These are phyloP conservation scores for Lophiotrema nucula DNA, from an alignment of 495 filamentous ascomycete genomes.

Conservation along the genomic window DNA sequence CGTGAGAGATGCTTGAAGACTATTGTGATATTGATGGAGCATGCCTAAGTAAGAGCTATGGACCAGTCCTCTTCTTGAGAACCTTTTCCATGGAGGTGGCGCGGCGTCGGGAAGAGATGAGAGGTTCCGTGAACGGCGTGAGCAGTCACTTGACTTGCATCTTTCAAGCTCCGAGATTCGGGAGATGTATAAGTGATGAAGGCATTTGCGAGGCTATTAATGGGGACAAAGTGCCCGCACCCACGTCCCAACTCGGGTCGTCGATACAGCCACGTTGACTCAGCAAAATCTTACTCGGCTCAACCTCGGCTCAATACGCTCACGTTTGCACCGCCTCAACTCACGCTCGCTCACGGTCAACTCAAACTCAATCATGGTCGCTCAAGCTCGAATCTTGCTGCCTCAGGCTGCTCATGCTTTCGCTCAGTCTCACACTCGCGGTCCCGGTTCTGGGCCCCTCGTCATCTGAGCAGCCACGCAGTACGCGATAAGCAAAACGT, in stretches of 20 bases:
- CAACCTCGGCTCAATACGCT: conserved; percentile 17
- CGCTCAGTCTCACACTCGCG: conserved; percentile 10
- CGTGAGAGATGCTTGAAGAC: too few relatives aligned
- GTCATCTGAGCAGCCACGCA: conserved; percentile 17
- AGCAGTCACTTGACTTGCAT: too few relatives aligned
- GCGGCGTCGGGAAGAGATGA: too few relatives aligned
- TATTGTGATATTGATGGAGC: too few relatives aligned
- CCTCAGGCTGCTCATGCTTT: conserved; percentile 12
- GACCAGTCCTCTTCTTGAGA: too few relatives aligned
- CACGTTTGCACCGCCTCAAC: conserved; percentile 18
- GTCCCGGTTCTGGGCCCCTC: conserved; percentile 18
- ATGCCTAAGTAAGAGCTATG: too few relatives aligned
- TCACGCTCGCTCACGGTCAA: conserved; percentile 5
- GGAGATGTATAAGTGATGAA: too few relatives aligned
- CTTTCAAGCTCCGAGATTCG: too few relatives aligned
- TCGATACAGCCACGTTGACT: conserved; percentile 16
- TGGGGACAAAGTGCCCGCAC: conserved; percentile 16
- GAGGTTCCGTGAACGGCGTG: too few relatives aligned
- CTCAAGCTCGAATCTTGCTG: conserved; percentile 9
- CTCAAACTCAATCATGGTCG: conserved; percentile 15
- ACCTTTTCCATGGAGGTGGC: too few relatives aligned
- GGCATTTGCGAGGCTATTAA: not conserved
- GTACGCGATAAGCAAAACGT: conserved; percentile 16
- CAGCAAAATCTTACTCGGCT: conserved; percentile 13
- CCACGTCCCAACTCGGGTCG: conserved; percentile 14